Conservation (phyloP, 1,284 basidiomycete species). For the Entoloma clypeatum region DNA sequence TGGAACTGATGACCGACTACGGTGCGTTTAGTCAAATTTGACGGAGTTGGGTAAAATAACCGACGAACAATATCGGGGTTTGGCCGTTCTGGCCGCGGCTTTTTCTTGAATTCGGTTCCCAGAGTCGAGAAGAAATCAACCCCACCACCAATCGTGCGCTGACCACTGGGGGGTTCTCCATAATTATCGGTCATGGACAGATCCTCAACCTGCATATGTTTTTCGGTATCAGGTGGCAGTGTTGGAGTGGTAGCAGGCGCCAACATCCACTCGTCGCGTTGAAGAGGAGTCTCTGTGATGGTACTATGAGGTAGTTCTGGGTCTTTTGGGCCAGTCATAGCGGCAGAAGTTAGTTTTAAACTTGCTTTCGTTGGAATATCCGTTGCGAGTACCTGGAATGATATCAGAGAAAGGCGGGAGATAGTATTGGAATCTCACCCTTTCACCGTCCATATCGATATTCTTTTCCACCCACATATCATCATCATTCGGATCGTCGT, state of each 20-base stretch:
- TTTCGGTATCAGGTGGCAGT: conserved; percentile 18
- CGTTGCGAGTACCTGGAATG: conserved; percentile 54
- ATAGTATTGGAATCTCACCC: conserved; percentile 40
- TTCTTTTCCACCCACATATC: conserved; percentile 88
- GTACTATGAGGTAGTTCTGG: conserved; percentile 42
- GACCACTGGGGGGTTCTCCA: conserved; percentile 51
- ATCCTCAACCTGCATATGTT: conserved; percentile 32
- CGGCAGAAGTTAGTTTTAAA: conserved; percentile 63
- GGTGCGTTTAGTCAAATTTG: conserved; percentile 5
- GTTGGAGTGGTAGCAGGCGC: conserved; percentile 27
- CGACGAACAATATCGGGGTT: conserved; percentile 66
- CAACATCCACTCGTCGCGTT: conserved; percentile 93
- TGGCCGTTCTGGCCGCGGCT: conserved; percentile 57
- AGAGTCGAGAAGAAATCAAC: conserved; percentile 86
- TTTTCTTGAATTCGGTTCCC: conserved; percentile 73
- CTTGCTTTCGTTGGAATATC: conserved; percentile 79
- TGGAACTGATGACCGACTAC: conserved; percentile 60
- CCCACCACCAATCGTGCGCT: conserved; percentile 47
- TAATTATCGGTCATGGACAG: conserved; percentile 68
- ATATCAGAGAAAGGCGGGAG: conserved; percentile 4
- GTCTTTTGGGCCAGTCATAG: conserved; percentile 39
- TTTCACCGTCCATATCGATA: conserved; percentile 71
- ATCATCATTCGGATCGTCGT: conserved; percentile 62
- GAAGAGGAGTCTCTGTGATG: conserved; percentile 46
- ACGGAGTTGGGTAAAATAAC: neutral